Evolutionary conservation across 2,329 filamentous ascomycete species (phyloP).

Genomic region (Sporothrix pseudoabietina): DNA sequence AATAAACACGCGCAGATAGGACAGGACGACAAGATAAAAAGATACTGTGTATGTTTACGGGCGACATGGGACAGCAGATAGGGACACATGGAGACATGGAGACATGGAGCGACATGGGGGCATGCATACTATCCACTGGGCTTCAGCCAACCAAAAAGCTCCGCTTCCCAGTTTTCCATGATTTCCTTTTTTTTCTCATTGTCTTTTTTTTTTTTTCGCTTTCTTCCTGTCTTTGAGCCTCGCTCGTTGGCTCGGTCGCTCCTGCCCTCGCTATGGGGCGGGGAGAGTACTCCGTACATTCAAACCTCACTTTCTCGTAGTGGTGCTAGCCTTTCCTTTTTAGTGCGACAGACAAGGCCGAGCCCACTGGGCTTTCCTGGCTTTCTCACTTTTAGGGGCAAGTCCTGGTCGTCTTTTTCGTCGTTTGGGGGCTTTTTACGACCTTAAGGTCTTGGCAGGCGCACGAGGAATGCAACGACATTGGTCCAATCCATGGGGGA

Average conservation of each 20-base stretch:
- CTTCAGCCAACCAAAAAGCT: neutral
- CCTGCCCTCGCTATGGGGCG: neutral
- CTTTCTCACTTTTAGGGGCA: neutral
- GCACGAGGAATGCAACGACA: neutral
- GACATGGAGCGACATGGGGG: neutral
- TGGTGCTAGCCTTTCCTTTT: neutral
- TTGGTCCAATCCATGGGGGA: neutral
- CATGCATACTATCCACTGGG: neutral
- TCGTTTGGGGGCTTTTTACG: neutral
- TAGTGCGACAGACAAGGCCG: conserved; percentile 14
- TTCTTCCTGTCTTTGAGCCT: neutral
- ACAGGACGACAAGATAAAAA: no score
- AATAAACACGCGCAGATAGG: no score
- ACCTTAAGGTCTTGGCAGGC: conserved; percentile 9
- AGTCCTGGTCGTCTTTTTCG: neutral
- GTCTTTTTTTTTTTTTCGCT: neutral
- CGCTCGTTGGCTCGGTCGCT: neutral
- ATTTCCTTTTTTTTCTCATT: neutral
- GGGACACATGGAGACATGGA: no score
- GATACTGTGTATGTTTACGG: no score
- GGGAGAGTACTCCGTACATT: neutral
- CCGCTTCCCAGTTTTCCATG: conserved; percentile 24
- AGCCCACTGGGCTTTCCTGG: neutral
- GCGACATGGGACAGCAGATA: no score
- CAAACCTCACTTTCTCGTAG: neutral